Evolutionary conservation across 179 eudicot species (phyloP), one percentile per base, ranked within the genome.

Genomic region (Beta lomatogona): DNA sequence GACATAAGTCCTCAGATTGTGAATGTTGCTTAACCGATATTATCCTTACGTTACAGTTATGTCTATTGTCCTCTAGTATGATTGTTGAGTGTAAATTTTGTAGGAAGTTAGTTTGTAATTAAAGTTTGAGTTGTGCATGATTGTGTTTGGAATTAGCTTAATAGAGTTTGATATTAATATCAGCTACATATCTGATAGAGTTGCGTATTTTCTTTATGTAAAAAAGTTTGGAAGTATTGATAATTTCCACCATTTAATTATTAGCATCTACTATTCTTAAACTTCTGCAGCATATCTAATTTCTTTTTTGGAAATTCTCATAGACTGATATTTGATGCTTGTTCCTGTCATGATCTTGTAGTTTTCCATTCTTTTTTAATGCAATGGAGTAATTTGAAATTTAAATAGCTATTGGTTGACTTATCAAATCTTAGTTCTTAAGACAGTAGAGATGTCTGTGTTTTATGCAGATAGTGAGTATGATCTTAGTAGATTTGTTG

Each of bases 371-470:
- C 31, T 28, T 28, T 28, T 28, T 28, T 28, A 28, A 28, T 28
- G 31, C 31, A 28, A 28, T 28, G 31, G 31, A 28, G 31, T 28
- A 28, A 28, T 28, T 28, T 28, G 31, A 28, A 28, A 64, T 74
- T 66, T 61, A 41, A 44, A 57, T 57, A 31, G 48, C 78, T 71
- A 6, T 67, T 55, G 64, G 46, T 73, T 82, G 76, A 81, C 57
- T 16, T 53, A 45, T 16, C 41, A 77, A 3, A 31, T 66, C 50
- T 86, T n/a, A 87, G 78, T 57, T 73, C 86, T 86, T 61, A 86
- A 96, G 99, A 95, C 98, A 81, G 99, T 97, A 87, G 99, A 96
- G 86, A 96, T 96, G 99, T 97, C 98, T 77, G 97, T 87, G 59
- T 94, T 94, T 81, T 96, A 96, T 80, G 91, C 92, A 19, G 89